Base-by-base conservation (phyloP, 2,329 filamentous ascomycete genomes). In the Aureobasidium sp. region DNA sequence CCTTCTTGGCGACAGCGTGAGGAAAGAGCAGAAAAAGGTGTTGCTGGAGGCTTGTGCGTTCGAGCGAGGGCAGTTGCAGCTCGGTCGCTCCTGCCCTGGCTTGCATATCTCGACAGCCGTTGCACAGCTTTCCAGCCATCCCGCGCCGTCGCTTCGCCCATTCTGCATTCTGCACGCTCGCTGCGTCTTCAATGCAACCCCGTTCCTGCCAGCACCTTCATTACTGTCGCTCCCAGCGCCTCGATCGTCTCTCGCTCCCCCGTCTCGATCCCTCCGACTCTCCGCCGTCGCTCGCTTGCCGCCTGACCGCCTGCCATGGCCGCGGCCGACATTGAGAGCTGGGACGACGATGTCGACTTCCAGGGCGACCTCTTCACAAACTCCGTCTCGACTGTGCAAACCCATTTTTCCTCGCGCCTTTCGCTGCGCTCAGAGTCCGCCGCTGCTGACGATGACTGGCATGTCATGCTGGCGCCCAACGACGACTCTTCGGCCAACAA, bases 401-500 rank as follows among this genome's bases (percentile, higher is more conserved):
- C 74, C 74, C 88, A 65, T 19, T 84, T 88, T 60, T 96, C 92
- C 1, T 95, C 89, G 61, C 87, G 89, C 67, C 77, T 85, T 65
- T 95, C 91, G 19, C 84, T 90, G 68, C 87, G 87, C 67, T 96
- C 90, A 59, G 92, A 95, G 69, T 82, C 90, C 65, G 82, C 83
- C 60, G 79, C 74, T 63, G 88, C 85, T 63, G 90, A 95, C 68
- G 90, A 96, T 68, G 90, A 96, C 74, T 91, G 86, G 78, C 90
- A 96, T 67, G 82, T 97, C 23, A 83, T 93, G 66, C 77, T 97
- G 31, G 86, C 90, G 2, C 89, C 87, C 51, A 88, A 94, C 70
- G 92, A 96, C 71, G 89, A 95, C 68, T 82, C 84, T 64, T 90
- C 90, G 1, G 95, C 88, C 10, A 77, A 86, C 67, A 88, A 95